Conservation (phyloP, 2,329 filamentous ascomycete species). For the Phyllosticta citribraziliensis region DNA sequence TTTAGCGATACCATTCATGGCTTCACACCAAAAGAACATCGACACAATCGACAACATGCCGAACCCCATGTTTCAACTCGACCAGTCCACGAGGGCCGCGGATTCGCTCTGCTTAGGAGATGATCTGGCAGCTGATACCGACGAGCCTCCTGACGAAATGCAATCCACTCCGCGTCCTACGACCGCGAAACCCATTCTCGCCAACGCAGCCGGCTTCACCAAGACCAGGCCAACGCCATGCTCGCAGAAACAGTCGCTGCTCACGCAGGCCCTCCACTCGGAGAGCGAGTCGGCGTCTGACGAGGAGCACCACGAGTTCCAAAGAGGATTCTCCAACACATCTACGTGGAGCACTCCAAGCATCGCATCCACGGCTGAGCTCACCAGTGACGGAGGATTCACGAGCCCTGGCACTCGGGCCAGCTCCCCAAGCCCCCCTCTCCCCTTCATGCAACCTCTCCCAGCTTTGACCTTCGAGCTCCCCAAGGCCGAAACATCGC, state of each 20-base stretch:
- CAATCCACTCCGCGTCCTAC: constrained; percentile 38
- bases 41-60: constrained; percentile 20
- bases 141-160: constrained; percentile 72
- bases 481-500: constrained; percentile 23
- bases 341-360: constrained; percentile 75
- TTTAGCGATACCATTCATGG: constrained; percentile 17
- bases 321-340: constrained; percentile 40
- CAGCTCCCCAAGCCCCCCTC: constrained; percentile 80
- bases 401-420: constrained; percentile 77
- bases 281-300: constrained; percentile 31
- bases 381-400: constrained; percentile 88
- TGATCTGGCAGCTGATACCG: constrained; percentile 64
- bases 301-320: constrained; percentile 29
- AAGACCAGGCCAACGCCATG: constrained; percentile 39
- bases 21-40: constrained; percentile 24
- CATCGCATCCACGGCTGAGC: constrained; percentile 71
- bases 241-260: constrained; percentile 64
- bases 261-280: constrained; percentile 70
- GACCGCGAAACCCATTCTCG: constrained; percentile 29
- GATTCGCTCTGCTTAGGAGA: constrained; percentile 25
- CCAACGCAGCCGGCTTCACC: constrained; percentile 30
- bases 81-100: constrained; percentile 17
- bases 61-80: constrained; percentile 20
- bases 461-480: constrained; percentile 29
- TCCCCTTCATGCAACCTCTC: constrained; percentile 41